phyloP scores from a whole-genome alignment of 2,329 filamentous ascomycete species.

The Colletotrichum sansevieriae region DNA sequence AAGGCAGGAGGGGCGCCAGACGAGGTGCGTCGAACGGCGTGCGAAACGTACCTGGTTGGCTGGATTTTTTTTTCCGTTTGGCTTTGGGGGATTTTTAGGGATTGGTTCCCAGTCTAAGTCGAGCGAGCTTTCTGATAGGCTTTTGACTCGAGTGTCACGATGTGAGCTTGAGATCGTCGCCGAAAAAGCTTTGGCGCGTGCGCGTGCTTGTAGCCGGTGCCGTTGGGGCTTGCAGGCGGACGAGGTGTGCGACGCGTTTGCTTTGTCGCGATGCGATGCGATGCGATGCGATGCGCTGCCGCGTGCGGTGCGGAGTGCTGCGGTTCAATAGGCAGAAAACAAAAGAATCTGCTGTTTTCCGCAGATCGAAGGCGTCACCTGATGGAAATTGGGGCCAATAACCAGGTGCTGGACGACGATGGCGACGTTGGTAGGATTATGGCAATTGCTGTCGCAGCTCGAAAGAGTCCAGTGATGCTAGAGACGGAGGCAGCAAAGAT shows the following conservation, averaged over 20 bases:
- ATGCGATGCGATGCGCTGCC: conserved; percentile 6
- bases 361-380: conserved; percentile 65
- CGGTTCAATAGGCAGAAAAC: conserved; percentile 20
- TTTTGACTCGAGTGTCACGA: conserved; percentile 42
- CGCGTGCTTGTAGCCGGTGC: conserved; percentile 22
- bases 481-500: conserved; percentile 44
- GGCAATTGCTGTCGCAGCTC: conserved; percentile 52
- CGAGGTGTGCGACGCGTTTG: conserved; percentile 41
- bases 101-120: conserved; percentile 36
- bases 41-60: conserved; percentile 42
- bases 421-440: conserved; percentile 64
- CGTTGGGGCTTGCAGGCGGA: conserved; percentile 18
- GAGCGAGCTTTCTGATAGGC: conserved; percentile 41
- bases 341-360: conserved; percentile 50
- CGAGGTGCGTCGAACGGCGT: conserved; percentile 31
- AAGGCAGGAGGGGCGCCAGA: conserved; percentile 40
- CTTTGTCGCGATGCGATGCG: conserved; percentile 43
- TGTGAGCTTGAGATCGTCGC: conserved; percentile 36
- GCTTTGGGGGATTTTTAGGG: conserved; percentile 10
- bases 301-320: conserved; percentile 7
- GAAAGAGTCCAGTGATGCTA: conserved; percentile 43
- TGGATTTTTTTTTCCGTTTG: conserved; percentile 26
- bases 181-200: conserved; percentile 38
- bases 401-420: conserved; percentile 55
- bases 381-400: conserved; percentile 62